These are phyloP conservation scores for Sclerotinia trifoliorum DNA, from an alignment of 2,329 filamentous ascomycete genomes.

Conservation along the genomic window DNA sequence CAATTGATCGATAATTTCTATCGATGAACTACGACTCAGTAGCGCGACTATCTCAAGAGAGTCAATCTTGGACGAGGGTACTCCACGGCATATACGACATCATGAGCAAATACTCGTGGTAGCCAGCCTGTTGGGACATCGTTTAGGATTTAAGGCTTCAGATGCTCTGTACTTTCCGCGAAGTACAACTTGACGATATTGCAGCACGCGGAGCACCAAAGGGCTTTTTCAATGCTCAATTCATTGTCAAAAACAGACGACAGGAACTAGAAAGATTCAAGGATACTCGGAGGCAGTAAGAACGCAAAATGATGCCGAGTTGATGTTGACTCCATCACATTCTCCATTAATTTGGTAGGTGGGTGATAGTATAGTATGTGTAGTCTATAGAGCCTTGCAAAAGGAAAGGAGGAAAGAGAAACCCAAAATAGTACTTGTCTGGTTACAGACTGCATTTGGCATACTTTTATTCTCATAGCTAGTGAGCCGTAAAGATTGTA, in stretches of 20 bases:
- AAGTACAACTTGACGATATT: conserved; percentile 10
- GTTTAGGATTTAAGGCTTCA: neutral
- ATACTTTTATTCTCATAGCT: neutral
- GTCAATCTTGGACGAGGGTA: no score
- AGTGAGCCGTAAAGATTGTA: neutral
- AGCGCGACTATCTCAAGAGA: no score
- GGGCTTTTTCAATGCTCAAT: conserved; percentile 11
- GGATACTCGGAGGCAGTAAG: neutral
- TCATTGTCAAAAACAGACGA: conserved; percentile 7
- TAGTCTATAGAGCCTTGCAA: neutral
- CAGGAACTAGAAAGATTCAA: conserved; percentile 10
- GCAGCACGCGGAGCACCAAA: conserved; percentile 16
- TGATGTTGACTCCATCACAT: conserved; percentile 4
- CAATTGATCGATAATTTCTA: no score
- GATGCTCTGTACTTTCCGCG: conserved; percentile 14
- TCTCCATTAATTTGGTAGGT: conserved; percentile 1
- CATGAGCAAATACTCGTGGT: no score
- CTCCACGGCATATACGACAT: no score
- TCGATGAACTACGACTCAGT: no score
- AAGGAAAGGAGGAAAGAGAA: neutral
- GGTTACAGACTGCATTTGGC: neutral
- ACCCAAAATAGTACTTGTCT: neutral
- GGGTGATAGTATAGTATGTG: neutral
- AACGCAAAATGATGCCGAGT: neutral
- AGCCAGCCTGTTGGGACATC: no score